Conservation (phyloP, 352 stramenopile species). For the Phytophthora syringae region DNA sequence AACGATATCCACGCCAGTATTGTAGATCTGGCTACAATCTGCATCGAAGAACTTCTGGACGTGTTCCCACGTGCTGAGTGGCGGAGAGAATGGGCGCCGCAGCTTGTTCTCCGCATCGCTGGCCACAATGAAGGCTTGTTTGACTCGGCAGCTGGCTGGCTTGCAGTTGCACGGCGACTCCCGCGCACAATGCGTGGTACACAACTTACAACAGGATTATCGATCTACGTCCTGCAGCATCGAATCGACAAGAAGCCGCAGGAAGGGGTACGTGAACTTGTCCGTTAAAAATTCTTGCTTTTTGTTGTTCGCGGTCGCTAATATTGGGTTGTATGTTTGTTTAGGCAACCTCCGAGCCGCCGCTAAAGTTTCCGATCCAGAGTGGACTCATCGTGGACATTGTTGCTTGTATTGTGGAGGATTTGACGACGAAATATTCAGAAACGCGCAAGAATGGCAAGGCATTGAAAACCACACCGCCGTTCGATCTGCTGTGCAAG, state of each 20-base stretch:
- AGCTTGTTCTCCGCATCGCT: constrained; percentile 82
- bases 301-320: not conserved
- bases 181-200: constrained; percentile 76
- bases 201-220: constrained; percentile 75
- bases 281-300: not conserved
- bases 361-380: constrained; percentile 83
- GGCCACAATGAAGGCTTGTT: constrained; percentile 81
- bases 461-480: constrained; percentile 39
- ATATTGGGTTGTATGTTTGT: not conserved
- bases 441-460: constrained; percentile 58
- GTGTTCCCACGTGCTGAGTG: constrained; percentile 72
- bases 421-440: constrained; percentile 75
- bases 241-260: constrained; percentile 66
- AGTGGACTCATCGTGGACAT: constrained; percentile 83
- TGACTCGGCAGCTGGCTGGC: constrained; percentile 74
- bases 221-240: constrained; percentile 84
- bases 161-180: constrained; percentile 74
- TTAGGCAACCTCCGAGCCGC: constrained; percentile 59
- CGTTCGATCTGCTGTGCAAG: constrained; percentile 80
- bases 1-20: constrained; percentile 75
- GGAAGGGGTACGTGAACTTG: constrained; percentile 46
- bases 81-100: constrained; percentile 76
- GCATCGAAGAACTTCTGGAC: constrained; percentile 83
- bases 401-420: constrained; percentile 78
- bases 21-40: constrained; percentile 77